Conservation (phyloP, 805 yeast genomes). For the Isabelozyma gotoi region DNA sequence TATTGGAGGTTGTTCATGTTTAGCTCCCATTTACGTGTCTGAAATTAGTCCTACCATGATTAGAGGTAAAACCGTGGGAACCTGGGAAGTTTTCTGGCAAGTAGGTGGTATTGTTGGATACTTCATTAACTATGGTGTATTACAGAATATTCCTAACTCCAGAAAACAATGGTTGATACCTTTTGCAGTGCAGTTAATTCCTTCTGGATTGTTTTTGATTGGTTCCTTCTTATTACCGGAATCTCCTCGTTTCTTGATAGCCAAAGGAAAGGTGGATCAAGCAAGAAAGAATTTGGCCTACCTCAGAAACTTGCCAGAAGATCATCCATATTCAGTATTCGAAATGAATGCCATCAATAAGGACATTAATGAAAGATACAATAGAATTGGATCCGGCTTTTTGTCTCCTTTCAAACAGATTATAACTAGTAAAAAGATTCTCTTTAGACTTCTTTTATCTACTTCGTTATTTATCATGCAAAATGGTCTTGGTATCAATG, state of each 20-base stretch:
- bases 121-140: constrained; percentile 51
- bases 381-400: constrained; percentile 36
- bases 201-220: constrained; percentile 40
- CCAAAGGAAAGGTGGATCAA: constrained; percentile 29
- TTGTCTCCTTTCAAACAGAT: constrained; percentile 39
- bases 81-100: constrained; percentile 52
- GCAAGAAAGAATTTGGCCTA: constrained; percentile 35
- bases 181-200: constrained; percentile 46
- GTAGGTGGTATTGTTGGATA: constrained; percentile 48
- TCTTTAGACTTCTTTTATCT: constrained; percentile 37
- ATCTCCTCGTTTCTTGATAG: constrained; percentile 46
- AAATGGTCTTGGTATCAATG: constrained; percentile 49
- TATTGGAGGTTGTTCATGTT: constrained; percentile 50
- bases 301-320: constrained; percentile 36
- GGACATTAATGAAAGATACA: constrained; percentile 23
- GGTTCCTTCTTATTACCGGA: constrained; percentile 43
- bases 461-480: constrained; percentile 42
- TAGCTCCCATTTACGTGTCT: constrained; percentile 49
- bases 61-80: constrained; percentile 46
- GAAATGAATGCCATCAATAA: constrained; percentile 31
- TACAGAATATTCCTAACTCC: constrained; percentile 28
- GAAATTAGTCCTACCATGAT: constrained; percentile 46
- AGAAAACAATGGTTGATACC: constrained; percentile 49
- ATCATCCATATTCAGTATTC: constrained; percentile 39
- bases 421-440: constrained; percentile 23